A percentile compares a stretch with the other conserved stretches of the same genome.
These are phyloP conservation scores for Vanilla planifolia DNA, from an alignment of 106 monocot genomes.

Conservation along the genomic window DNA sequence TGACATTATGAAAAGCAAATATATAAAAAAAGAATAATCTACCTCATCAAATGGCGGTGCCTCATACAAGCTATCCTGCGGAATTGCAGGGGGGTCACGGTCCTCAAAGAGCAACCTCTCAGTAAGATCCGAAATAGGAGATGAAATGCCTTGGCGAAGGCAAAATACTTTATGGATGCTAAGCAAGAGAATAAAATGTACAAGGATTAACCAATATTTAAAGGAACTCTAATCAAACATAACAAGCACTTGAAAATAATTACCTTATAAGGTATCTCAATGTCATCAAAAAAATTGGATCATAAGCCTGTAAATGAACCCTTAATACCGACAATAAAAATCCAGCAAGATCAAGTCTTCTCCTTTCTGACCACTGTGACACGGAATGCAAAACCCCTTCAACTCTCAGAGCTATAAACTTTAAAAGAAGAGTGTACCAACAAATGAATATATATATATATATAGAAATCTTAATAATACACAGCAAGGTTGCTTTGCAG, in stretches of 20 bases:
- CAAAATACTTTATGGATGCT: constrained; percentile 84
- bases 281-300: constrained; percentile 79
- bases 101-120: constrained; percentile 91
- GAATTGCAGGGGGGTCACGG: constrained; percentile 66
- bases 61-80: constrained; percentile 64
- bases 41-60: constrained; percentile 97
- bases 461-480: too few species aligned
- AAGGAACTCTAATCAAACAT: not conserved
- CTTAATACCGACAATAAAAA: constrained; percentile 70
- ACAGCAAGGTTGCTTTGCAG: too few species aligned
- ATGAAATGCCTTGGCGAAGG: constrained; percentile 67
- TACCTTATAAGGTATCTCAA: constrained; percentile 97
- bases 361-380: constrained; percentile 81
- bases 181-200: not conserved
- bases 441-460: too few species aligned
- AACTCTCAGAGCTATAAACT: not conserved
- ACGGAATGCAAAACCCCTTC: not conserved
- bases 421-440: not conserved
- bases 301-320: constrained; percentile 85
- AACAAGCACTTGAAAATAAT: not conserved
- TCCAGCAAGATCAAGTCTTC: constrained; percentile 80
- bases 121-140: constrained; percentile 88
- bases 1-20: not conserved
- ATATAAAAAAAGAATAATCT: constrained; percentile 3
- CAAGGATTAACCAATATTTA: not conserved